Percentiles rank a stretch among this genome's conserved stretches.
Evolutionary conservation across 306 rosid genomes (phyloP).

Genomic region (Pyrus betulifolia): DNA sequence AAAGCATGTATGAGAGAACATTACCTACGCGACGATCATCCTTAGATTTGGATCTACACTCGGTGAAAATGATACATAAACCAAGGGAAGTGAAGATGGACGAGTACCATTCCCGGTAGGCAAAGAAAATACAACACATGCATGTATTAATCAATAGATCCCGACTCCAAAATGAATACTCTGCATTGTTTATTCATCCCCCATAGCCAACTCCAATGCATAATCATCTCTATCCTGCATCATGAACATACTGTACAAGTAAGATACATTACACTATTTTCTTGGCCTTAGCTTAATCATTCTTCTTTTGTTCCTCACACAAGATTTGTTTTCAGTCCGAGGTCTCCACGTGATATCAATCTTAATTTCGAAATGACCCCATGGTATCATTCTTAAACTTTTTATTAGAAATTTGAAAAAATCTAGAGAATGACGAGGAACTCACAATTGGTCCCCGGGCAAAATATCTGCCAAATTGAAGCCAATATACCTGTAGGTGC

Average conservation of each 20-base stretch:
- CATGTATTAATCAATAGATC: neutral
- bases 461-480: slow-evolving; percentile 95
- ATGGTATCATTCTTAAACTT: neutral
- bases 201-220: slow-evolving; percentile 97
- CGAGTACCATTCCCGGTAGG: neutral
- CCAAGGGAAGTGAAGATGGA: neutral
- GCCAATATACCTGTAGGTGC: slow-evolving; percentile 86
- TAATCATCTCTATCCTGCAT: slow-evolving; percentile 96
- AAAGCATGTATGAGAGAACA: neutral
- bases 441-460: slow-evolving; percentile 95
- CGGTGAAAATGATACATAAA: neutral
- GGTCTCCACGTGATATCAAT: neutral
- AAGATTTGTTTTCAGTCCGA: neutral
- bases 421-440: slow-evolving; percentile 23
- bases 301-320: neutral
- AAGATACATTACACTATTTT: slow-evolving; percentile 1
- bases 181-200: slow-evolving; percentile 57
- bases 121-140: neutral
- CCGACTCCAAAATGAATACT: slow-evolving; percentile 9
- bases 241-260: slow-evolving; percentile 11
- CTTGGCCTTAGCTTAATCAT: neutral
- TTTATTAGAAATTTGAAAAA: neutral
- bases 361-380: neutral
- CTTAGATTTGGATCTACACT: neutral
- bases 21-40: neutral